Evolutionary conservation across 2,329 filamentous ascomycete species (phyloP).

Genomic region (Chaetothyriales sp.): DNA sequence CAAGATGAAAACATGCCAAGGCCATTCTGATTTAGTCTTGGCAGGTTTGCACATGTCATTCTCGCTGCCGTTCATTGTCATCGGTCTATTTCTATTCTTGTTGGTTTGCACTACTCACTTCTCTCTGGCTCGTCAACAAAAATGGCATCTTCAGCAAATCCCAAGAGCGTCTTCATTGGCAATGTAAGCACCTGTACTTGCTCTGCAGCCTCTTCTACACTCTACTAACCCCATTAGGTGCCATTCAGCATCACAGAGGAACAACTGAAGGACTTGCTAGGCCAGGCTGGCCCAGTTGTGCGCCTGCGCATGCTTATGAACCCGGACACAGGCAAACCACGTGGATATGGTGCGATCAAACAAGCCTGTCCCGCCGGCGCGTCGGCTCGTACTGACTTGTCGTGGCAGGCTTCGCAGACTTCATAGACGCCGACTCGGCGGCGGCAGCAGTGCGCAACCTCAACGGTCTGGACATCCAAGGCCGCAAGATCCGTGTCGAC

Average conservation of each 20-base stretch:
- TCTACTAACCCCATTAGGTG: not conserved
- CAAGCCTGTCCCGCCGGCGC: not conserved
- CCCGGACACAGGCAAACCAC: constrained; percentile 82
- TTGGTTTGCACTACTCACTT: too few species aligned
- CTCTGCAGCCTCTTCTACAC: not conserved
- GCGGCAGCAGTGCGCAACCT: constrained; percentile 83
- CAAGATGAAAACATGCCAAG: not conserved
- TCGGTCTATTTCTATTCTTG: not conserved
- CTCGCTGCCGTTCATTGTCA: not conserved
- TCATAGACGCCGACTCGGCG: constrained; percentile 79
- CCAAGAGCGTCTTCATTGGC: constrained; percentile 30
- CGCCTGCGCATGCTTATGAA: constrained; percentile 92
- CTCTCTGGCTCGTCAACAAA: too few species aligned
- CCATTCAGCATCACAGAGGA: constrained; percentile 75
- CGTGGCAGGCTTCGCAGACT: constrained; percentile 63
- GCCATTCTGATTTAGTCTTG: not conserved
- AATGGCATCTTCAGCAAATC: not conserved
- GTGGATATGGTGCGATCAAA: constrained; percentile 56
- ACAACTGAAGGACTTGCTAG: constrained; percentile 87
- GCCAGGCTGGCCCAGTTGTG: constrained; percentile 73
- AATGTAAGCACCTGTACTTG: not conserved
- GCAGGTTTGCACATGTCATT: not conserved
- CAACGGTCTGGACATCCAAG: constrained; percentile 91
- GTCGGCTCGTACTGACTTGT: not conserved
- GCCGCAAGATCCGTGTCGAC: constrained; percentile 82